Conservation (phyloP, 2,329 filamentous ascomycete species). For the Trichophyton verrucosum region DNA sequence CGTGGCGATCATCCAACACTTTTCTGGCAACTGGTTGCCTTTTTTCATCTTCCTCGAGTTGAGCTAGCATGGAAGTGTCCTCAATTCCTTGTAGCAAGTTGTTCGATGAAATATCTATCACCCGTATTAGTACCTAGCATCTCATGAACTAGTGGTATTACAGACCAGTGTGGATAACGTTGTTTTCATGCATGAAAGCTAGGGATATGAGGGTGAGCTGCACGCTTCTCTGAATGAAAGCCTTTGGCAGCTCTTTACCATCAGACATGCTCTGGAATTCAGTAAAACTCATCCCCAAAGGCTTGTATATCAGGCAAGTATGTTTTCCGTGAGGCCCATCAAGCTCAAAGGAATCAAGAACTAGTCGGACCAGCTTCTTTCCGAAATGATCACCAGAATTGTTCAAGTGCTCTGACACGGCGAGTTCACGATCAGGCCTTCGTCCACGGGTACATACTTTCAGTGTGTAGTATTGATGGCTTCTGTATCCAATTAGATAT, state of each 20-base stretch:
- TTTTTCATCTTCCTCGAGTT: constrained; percentile 10
- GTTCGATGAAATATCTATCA: constrained; percentile 21
- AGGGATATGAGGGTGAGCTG: constrained; percentile 5
- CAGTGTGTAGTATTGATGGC: not conserved
- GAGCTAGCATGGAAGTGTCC: constrained; percentile 6
- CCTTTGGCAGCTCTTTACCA: constrained; percentile 4
- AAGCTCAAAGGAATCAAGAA: constrained; percentile 12
- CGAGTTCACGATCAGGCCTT: constrained; percentile 1
- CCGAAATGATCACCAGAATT: constrained; percentile 6
- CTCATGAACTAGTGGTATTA: not conserved
- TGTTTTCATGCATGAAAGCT: constrained; percentile 6
- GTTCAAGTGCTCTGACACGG: not conserved
- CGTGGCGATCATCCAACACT: constrained; percentile 8
- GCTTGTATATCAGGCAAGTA: constrained; percentile 10
- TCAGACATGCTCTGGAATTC: constrained; percentile 10
- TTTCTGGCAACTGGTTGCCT: constrained; percentile 9
- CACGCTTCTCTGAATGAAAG: constrained; percentile 10
- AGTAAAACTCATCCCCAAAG: constrained; percentile 9
- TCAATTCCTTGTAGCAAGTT: constrained; percentile 20
- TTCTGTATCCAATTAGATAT: not conserved
- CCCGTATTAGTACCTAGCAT: not conserved
- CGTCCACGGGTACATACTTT: not conserved
- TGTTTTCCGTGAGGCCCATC: constrained; percentile 6
- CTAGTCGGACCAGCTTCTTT: constrained; percentile 7
- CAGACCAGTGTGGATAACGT: constrained; percentile 9